phyloP scores from a whole-genome alignment of 345 rosid genomes.

The Chamaenerion angustifolium region DNA sequence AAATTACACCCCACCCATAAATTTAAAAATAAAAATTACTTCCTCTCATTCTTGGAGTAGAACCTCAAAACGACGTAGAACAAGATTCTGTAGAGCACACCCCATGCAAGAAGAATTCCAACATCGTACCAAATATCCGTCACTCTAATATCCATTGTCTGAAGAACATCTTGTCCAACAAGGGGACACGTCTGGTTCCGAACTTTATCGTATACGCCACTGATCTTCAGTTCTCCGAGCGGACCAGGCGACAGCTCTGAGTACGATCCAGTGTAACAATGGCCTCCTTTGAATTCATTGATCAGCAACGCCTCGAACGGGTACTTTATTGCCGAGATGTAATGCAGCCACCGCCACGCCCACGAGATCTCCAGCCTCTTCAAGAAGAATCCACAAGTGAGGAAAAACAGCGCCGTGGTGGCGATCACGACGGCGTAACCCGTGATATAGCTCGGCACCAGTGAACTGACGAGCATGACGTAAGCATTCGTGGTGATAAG shows the following conservation, averaged over 20 bases:
- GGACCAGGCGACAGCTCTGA: constrained; percentile 47
- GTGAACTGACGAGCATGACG: constrained; percentile 60
- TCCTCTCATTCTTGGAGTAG: too few relatives aligned
- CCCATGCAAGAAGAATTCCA: too few relatives aligned
- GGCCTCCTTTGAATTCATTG: constrained; percentile 31
- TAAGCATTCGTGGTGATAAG: constrained; percentile 46
- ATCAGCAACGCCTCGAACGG: constrained; percentile 46
- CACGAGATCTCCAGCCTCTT: constrained; percentile 28
- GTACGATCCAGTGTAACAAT: constrained; percentile 18
- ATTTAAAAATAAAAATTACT: too few relatives aligned
- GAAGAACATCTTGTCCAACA: too few relatives aligned
- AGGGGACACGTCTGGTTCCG: too few relatives aligned
- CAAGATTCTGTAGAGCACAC: too few relatives aligned
- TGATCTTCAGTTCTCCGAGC: constrained; percentile 19
- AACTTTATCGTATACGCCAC: constrained; percentile 13
- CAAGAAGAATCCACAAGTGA: constrained; percentile 49
- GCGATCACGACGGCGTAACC: constrained; percentile 54
- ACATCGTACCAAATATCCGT: too few relatives aligned
- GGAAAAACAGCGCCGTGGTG: constrained; percentile 54
- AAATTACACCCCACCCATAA: too few relatives aligned
- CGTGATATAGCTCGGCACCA: constrained; percentile 48
- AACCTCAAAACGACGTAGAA: too few relatives aligned
- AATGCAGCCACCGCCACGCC: constrained; percentile 54
- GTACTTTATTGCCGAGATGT: constrained; percentile 49
- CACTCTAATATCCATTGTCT: too few relatives aligned